phyloP scores from a whole-genome alignment of 1,284 basidiomycete species.

The Vanrija humicola region DNA sequence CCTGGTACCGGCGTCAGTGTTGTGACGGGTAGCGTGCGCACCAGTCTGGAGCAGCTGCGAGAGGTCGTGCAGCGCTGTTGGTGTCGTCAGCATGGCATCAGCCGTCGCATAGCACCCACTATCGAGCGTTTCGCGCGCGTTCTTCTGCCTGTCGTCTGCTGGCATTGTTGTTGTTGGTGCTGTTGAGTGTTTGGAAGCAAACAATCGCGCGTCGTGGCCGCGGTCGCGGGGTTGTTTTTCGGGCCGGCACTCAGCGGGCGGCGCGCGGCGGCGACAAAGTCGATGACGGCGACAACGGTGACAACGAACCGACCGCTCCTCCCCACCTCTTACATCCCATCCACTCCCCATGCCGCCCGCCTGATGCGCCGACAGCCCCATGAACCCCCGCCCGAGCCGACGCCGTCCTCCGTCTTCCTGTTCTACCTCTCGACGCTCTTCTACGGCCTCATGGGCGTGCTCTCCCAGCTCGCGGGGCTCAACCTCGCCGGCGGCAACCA shows the following conservation, averaged over 20 bases:
- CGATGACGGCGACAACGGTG: constrained; percentile 43
- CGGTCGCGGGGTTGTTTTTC: no score
- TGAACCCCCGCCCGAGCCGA: not conserved
- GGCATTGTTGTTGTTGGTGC: constrained; percentile 6
- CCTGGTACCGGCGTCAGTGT: constrained; percentile 19
- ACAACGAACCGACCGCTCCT: not conserved
- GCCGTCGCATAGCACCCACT: constrained; percentile 23
- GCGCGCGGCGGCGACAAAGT: constrained; percentile 24
- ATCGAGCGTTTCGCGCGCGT: constrained; percentile 46
- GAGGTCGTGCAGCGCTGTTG: constrained; percentile 40
- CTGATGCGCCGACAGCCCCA: constrained; percentile 6
- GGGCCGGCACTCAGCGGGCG: not conserved
- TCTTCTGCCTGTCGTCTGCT: constrained; percentile 29
- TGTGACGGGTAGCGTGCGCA: constrained; percentile 8
- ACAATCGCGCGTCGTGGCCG: not conserved
- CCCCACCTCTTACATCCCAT: not conserved
- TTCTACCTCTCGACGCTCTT: not conserved
- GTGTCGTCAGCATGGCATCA: not conserved
- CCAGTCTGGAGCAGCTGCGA: constrained; percentile 45
- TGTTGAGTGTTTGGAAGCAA: not conserved
- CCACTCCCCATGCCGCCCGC: constrained; percentile 1
- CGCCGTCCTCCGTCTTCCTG: no score
- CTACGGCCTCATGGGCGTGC: constrained; percentile 6
- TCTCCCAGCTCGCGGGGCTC: constrained; percentile 1
- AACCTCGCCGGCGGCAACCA: not conserved